phyloP scores from a whole-genome alignment of 306 rosid genomes.

The Fragaria iinumae region DNA sequence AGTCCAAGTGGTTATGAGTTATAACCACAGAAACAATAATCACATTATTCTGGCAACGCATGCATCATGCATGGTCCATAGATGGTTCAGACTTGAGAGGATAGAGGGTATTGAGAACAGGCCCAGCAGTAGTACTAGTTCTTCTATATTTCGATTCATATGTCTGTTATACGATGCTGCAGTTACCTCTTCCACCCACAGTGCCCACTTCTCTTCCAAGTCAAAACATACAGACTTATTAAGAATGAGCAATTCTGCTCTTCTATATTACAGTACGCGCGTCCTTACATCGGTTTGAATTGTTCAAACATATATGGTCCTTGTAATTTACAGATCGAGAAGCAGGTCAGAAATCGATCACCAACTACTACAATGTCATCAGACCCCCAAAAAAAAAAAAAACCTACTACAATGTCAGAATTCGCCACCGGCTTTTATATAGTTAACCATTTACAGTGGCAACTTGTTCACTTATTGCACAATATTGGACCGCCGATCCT shows the following conservation, averaged over 20 bases:
- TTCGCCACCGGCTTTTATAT: not conserved
- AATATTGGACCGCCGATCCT: not conserved
- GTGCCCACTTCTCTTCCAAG: constrained; percentile 20
- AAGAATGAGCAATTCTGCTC: not conserved
- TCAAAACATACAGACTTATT: constrained; percentile 17
- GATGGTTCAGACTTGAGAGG: not conserved
- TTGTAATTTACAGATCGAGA: not conserved
- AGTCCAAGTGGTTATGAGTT: too few species aligned
- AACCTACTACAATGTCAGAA: not conserved
- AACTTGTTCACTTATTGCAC: not conserved
- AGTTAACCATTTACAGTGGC: not conserved
- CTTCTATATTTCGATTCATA: not conserved
- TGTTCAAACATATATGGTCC: constrained; percentile 7
- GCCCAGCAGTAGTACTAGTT: constrained; percentile 8
- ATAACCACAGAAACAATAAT: not conserved
- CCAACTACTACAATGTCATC: not conserved
- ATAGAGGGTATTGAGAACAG: constrained; percentile 1
- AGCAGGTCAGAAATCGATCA: not conserved
- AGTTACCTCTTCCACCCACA: not conserved
- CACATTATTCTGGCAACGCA: not conserved
- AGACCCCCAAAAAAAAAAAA: too few species aligned
- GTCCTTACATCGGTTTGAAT: constrained; percentile 1
- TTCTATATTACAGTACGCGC: not conserved
- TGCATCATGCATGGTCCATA: constrained; percentile 7
- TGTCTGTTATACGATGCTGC: not conserved